Evolutionary conservation across 352 stramenopile species (phyloP), one percentile per base, ranked within the genome.

Genomic region (Pythium dissotocum): DNA sequence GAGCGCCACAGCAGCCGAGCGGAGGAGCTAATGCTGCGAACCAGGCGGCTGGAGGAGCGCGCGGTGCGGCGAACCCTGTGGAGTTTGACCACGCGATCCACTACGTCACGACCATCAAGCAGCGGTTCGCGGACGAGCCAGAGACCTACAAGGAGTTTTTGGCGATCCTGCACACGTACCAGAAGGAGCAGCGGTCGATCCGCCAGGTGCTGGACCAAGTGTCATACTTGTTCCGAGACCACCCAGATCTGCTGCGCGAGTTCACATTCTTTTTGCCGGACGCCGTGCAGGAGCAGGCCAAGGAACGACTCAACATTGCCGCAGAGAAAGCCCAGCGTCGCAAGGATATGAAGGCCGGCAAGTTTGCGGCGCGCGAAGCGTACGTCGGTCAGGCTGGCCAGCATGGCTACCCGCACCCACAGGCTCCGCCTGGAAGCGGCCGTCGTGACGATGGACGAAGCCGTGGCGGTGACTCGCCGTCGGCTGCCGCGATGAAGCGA

Each of bases 221-320:
- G 0, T 99, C 97, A 6, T 82, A 97, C 26, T 81, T 99, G 24
- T 99, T 99, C 85, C 94, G 96, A 0, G 98, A 99, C 73, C 98
- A 99, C 77, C 93, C 97, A 1, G 98, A 99, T 81, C 77, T 99
- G 14, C 79, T 99, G 24, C 98, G 98, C 42, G 96, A 99, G 70
- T 99, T 99, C 72, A 99, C 98, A 12, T 99, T 99, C 76, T 99
- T 99, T 79, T 77, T 99, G 16, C 98, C 98, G 0, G 98, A 99
- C 83, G 95, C 97, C 8, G 98, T 99, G 0, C 97, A 99, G 76
- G 93, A 98, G 44, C 90, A 99, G 71, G 97, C 97, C 0, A 99
- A 94, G 76, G 97, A 99, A 72, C 89, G 97, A 30, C 72, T 99
- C 10, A 95, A 98, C 71, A 86, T 93, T 32, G 97, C 96, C 16